Base-by-base conservation (phyloP, 192 early-diverging fungal genomes). In the Geranomyces variabilis region DNA sequence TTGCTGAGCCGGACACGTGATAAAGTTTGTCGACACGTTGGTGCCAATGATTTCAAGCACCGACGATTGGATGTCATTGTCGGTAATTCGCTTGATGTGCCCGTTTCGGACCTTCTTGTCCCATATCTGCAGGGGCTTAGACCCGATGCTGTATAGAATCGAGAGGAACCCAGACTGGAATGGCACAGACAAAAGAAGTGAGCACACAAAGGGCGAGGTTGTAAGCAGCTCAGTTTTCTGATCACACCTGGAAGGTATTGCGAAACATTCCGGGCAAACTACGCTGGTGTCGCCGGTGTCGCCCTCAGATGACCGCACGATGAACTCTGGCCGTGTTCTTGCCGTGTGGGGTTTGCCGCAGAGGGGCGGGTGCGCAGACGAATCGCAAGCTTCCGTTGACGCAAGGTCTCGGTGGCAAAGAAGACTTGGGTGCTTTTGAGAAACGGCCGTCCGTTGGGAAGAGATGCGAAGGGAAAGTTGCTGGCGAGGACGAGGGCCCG, bases 151-250 rank as follows among this genome's bases (percentile, higher is more conserved):
- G 75, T 95, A 95, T 31, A 95, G 85, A 69, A 95, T 90, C 22
- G 94, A 95, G 45, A 95, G 82, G 75, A 94, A 92, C 14, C 94
- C 94, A 5, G 92, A 92, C 93, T 95, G 72, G 24, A 15, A 22
- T 0, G 19, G 26, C 10, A 21, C 36, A 55, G 7, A 36, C 21
- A 34, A 44, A 22, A 30, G 30, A 36, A n/a, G 33, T 31, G 24
- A 44, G 34, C 19, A 45, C 30, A 56, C 41, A 22, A 34, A 0
- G 15, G n/a, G 19, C 17, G 26, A 19, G 26, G 31, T 45, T n/a
- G n/a, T n/a, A n/a, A n/a, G 17, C 22, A 28, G 10, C 3, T 26
- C n/a, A 33, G 46, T 29, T n/a, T 26, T 17, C 24, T 53, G 45
- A 12, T 12, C 71, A 69, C 77, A 89, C 90, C 83, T 90, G 89